A percentile compares a stretch with the other conserved stretches of the same genome.
Conservation (phyloP, 2,329 filamentous ascomycete genomes). For the Apiospora malaysiana region DNA sequence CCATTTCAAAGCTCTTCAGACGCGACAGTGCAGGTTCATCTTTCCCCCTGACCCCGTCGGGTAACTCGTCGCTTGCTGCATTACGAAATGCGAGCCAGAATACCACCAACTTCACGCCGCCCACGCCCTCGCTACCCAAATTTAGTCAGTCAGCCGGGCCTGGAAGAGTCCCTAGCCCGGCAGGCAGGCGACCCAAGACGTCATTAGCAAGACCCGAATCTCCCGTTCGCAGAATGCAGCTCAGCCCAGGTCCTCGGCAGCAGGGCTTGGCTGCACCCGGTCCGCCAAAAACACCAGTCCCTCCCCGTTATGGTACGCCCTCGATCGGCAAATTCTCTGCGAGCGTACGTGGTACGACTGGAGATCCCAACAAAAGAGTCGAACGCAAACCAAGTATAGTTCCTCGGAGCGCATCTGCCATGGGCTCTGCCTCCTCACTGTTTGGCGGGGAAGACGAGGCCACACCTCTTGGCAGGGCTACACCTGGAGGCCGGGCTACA, state of each 20-base stretch:
- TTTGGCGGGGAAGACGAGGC: conserved; percentile 62
- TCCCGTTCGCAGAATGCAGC: conserved; percentile 73
- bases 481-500: conserved; percentile 52
- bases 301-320: conserved; percentile 68
- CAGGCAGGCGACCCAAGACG: conserved; percentile 72
- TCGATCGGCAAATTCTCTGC: conserved; percentile 67
- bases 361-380: conserved; percentile 65
- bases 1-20: conserved; percentile 78
- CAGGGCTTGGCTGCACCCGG: conserved; percentile 63
- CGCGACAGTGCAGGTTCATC: conserved; percentile 62
- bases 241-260: conserved; percentile 64
- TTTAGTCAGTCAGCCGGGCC: conserved; percentile 90
- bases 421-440: conserved; percentile 50
- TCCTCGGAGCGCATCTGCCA: conserved; percentile 64
- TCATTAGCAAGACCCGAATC: conserved; percentile 91
- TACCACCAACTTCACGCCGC: conserved; percentile 66
- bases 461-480: conserved; percentile 55
- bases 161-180: conserved; percentile 72
- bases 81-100: conserved; percentile 62
- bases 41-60: conserved; percentile 71
- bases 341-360: conserved; percentile 65
- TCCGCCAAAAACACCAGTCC: conserved; percentile 43
- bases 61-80: conserved; percentile 59
- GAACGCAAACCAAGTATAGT: conserved; percentile 59
- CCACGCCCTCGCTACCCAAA: conserved; percentile 71